Evolutionary conservation across 208 protist genomes (phyloP).

Genomic region (Leishmania tropica): DNA sequence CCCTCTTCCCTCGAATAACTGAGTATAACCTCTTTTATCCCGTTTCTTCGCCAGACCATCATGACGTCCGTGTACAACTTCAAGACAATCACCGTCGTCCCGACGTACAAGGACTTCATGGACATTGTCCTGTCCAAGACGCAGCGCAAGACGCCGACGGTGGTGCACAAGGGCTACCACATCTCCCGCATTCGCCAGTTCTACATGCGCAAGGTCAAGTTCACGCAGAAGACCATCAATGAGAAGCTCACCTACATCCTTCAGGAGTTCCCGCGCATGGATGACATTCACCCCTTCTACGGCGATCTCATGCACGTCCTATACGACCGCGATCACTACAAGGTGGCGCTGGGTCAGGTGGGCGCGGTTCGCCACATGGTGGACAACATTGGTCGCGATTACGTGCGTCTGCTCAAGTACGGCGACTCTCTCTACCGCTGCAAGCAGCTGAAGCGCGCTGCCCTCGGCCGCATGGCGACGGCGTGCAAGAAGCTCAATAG

Average conservation of each 20-base stretch:
- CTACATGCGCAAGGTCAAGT: constrained; percentile 99
- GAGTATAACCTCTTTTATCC: not conserved
- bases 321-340: constrained; percentile 99
- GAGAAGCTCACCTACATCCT: constrained; percentile 98
- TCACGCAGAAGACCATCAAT: constrained; percentile 98
- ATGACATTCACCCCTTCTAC: constrained; percentile 99
- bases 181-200: constrained; percentile 99
- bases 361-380: constrained; percentile 97
- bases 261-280: constrained; percentile 96
- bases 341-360: constrained; percentile 99
- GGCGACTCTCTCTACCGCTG: constrained; percentile 99
- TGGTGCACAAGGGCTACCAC: constrained; percentile 99
- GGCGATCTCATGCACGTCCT: constrained; percentile 99
- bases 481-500: constrained; percentile 96
- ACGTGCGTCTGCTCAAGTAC: constrained; percentile 99
- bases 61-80: constrained; percentile 98
- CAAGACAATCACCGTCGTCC: constrained; percentile 98
- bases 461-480: constrained; percentile 99
- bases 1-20: not conserved
- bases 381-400: constrained; percentile 98
- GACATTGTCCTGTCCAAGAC: constrained; percentile 99
- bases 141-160: constrained; percentile 99
- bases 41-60: constrained; percentile 1
- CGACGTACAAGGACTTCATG: constrained; percentile 98
- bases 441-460: constrained; percentile 99